Conservation (phyloP, 2,329 filamentous ascomycete genomes). For the Pseudohalonectria lignicola region DNA sequence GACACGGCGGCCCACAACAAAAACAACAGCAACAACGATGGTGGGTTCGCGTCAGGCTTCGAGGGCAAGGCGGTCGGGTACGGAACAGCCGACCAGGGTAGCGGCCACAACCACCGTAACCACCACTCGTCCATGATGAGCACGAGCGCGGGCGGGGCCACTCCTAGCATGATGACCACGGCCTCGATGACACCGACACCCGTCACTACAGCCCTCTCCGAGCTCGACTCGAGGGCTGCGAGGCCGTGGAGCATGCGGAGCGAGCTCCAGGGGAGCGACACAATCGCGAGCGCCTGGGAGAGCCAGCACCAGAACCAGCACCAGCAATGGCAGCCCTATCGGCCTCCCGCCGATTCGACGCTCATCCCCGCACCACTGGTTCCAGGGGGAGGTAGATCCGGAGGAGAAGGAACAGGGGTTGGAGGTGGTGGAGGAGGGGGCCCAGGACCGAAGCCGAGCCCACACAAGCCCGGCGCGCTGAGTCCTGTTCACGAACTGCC, state of each 20-base stretch:
- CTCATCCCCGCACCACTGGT: not conserved
- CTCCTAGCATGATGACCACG: not conserved
- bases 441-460: not conserved
- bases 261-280: conserved; percentile 9
- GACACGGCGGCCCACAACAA: not conserved
- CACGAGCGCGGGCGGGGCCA: not conserved
- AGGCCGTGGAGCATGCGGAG: conserved; percentile 11
- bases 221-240: conserved; percentile 7
- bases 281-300: not conserved
- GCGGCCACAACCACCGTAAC: no score
- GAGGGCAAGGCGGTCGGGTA: not conserved
- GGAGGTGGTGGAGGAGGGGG: not conserved
- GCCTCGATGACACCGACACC: no score
- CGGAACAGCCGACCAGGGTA: no score
- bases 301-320: not conserved
- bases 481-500: conserved; percentile 1
- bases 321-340: not conserved
- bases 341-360: not conserved
- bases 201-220: conserved; percentile 3
- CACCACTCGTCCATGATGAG: no score
- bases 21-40: not conserved
- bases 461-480: not conserved
- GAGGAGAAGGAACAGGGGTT: not conserved
- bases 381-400: not conserved
- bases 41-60: not conserved